Base-by-base conservation (phyloP, 352 stramenopile species). In the Phytophthora tubulina region DNA sequence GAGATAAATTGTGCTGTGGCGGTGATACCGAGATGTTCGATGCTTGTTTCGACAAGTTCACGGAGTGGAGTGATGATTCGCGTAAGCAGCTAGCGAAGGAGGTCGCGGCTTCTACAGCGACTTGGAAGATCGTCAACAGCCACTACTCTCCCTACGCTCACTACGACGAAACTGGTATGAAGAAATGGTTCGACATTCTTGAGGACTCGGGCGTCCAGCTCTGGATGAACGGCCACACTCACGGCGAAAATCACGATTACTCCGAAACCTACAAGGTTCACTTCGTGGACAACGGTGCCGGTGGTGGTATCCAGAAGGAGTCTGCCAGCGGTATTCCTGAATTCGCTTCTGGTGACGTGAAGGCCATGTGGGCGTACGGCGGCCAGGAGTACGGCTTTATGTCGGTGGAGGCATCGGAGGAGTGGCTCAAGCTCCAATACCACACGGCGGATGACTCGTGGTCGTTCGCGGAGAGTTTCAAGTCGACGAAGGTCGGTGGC, bases 111-210 rank as follows among this genome's bases (percentile, higher is more conserved):
- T 94, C 87, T 5, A 94, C 59, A 14, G 88, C 88, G 2, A 90
- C 86, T 41, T 96, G 88, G 85, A 96, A 96, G 75, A 86, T 96
- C 41, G 85, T 96, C 50, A 96, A 96, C 71, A 89, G 78, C 41
- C 89, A 95, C 75, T 96, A 96, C 78, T 90, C 75, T 3, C 86
- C 89, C 3, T 89, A 92, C 56, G 79, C 86, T 56, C 88, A 96
- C 76, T 91, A 91, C 62, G 78, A 85, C 15, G 75, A 84, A 27
- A 42, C 61, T 4, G 77, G 79, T 33, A 86, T 87, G 77, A 76
- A 88, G 31, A 84, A 78, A 57, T 96, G 88, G 88, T 84, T 86
- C 15, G 63, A 83, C 4, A 68, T 87, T 9, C 74, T 93, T 9
- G 46, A 86, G 6, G 80, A 76, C 41, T 78, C 72, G 3, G 82